phyloP scores from a whole-genome alignment of 495 filamentous ascomycete species.

The Penicillium malachiteum region DNA sequence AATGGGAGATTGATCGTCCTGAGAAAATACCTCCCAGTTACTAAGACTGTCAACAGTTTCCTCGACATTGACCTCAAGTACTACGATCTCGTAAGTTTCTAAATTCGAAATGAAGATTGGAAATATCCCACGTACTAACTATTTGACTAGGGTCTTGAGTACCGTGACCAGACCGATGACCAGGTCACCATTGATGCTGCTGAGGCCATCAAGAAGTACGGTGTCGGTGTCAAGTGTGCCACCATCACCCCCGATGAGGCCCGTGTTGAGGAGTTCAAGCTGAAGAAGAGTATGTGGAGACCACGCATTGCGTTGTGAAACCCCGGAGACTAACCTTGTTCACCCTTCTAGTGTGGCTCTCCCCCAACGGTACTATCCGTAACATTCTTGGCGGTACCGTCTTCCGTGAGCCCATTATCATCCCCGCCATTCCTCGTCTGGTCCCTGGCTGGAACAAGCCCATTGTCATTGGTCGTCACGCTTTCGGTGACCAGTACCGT shows the following conservation, averaged over 20 bases:
- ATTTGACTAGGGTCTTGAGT: slow-evolving; percentile 67
- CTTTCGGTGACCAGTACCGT: slow-evolving; percentile 97
- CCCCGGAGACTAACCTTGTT: slow-evolving; percentile 17
- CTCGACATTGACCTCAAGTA: slow-evolving; percentile 98
- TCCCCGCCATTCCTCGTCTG: slow-evolving; percentile 84
- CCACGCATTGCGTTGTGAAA: background rate
- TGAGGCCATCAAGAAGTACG: slow-evolving; percentile 98
- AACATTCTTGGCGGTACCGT: slow-evolving; percentile 95
- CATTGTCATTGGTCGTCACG: slow-evolving; percentile 98
- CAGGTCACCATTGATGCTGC: slow-evolving; percentile 92
- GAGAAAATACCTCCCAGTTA: background rate
- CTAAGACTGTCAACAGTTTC: slow-evolving; percentile 50
- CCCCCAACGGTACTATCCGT: slow-evolving; percentile 96
- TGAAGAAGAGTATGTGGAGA: slow-evolving; percentile 80
- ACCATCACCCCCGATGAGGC: slow-evolving; percentile 98
- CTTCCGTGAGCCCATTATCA: slow-evolving; percentile 97
- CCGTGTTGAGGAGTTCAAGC: slow-evolving; percentile 93
- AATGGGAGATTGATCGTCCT: background rate
- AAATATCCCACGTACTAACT: background rate
- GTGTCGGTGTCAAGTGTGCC: slow-evolving; percentile 97
- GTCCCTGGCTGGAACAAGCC: slow-evolving; percentile 97
- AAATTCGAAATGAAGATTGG: background rate
- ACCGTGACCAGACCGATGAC: slow-evolving; percentile 94
- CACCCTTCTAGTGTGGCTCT: slow-evolving; percentile 78
- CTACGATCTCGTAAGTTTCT: slow-evolving; percentile 74